Base-by-base conservation (phyloP, 371 early-diverging fungal genomes). In the Mucor racemosus region DNA sequence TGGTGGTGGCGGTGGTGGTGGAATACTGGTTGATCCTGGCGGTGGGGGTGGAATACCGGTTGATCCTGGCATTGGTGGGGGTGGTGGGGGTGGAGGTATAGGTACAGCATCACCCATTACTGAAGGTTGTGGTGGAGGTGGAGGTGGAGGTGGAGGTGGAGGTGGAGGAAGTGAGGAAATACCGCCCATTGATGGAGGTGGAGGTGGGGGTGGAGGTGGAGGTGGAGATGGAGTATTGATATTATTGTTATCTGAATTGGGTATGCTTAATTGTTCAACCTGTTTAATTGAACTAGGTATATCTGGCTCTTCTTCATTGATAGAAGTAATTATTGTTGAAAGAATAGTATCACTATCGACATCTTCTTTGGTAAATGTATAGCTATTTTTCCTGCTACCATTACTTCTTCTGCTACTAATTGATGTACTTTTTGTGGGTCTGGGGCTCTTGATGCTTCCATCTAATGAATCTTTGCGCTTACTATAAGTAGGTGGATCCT, bases 31-130 rank as follows among this genome's bases (percentile, higher is more conserved):
- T 14, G 68, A 57, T 13, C 59, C 48, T 40, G 69, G 57, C 10
- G 69, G 46, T 66, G 61, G 77, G 21, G 84, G 75, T 2, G 86
- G 80, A n/a, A n/a, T n/a, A n/a, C n/a, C n/a, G n/a, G 26, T 26
- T 26, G 26, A 26, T 26, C 26, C 26, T 3, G 26, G 26, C 26
- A 26, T 26, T 31, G 67, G 59, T 15, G 54, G 53, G 1, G 21
- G 46, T 13, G 54, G 79, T n/a, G 82, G 80, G 40, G 78, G 78
- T n/a, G 82, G 79, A 5, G 72, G 58, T 35, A 69, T 65, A 40
- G 76, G 60, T n/a, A 5, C 33, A 15, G 17, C n/a, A 15, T 9
- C 26, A 26, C 33, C 33, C 1, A 26, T 56, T n/a, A 17, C 9
- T 8, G 67, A 58, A 7, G 68, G 48, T 21, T 66, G 53, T 7